These are phyloP conservation scores for Suillus decipiens DNA, from an alignment of 768 basidiomycete species.

Conservation along the genomic window DNA sequence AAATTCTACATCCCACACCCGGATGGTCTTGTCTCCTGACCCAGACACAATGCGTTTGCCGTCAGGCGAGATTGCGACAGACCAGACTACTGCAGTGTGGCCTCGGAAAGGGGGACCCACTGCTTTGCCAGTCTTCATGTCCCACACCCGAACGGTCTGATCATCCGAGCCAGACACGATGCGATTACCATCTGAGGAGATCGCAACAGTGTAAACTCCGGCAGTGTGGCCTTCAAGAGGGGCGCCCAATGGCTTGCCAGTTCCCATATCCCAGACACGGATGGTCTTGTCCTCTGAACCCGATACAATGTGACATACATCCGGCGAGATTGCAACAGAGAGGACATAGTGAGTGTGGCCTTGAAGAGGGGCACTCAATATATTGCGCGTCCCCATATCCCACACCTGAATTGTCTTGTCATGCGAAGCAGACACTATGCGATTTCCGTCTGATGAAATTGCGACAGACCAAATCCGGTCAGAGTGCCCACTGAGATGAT, in stretches of 20 bases:
- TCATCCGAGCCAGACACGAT: neutral
- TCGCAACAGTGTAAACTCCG: too few relatives aligned
- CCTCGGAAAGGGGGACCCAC: neutral
- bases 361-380: neutral
- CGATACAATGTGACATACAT: neutral
- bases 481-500: neutral
- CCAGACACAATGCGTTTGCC: slow-evolving; percentile 1
- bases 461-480: neutral
- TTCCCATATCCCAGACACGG: neutral
- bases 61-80: slow-evolving; percentile 3
- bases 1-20: slow-evolving; percentile 1
- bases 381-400: neutral
- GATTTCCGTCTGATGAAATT: neutral
- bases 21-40: neutral
- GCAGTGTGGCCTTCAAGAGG: neutral
- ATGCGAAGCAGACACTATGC: neutral
- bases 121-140: neutral
- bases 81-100: neutral
- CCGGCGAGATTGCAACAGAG: neutral
- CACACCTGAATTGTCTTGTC: too few relatives aligned
- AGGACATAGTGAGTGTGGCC: neutral
- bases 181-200: neutral
- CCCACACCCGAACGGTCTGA: neutral
- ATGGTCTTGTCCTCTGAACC: neutral
- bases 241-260: neutral